Conservation (phyloP, 2,329 filamentous ascomycete species). For the Cladosporium halotolerans region DNA sequence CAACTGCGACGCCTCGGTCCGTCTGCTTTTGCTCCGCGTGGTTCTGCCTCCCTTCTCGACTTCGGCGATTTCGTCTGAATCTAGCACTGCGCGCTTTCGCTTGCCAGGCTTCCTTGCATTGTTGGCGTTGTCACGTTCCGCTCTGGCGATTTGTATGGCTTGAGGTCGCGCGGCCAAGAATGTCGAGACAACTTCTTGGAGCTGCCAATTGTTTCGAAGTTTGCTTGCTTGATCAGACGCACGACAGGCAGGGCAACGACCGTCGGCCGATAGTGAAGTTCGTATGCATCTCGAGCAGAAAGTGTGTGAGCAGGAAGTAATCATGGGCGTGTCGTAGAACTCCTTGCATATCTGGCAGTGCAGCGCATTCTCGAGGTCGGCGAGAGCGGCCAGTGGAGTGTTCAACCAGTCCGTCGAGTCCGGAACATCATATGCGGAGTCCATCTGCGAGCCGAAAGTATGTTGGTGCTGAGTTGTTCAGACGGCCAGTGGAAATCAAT, state of each 20-base stretch:
- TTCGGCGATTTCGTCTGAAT: conserved; percentile 26
- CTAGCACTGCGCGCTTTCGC: conserved; percentile 41
- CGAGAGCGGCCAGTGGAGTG: conserved; percentile 61
- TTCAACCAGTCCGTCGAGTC: conserved; percentile 82
- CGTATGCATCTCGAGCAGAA: conserved; percentile 97
- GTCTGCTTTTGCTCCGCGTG: conserved; percentile 33
- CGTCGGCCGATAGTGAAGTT: conserved; percentile 71
- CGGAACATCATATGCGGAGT: conserved; percentile 42
- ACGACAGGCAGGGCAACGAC: conserved; percentile 82
- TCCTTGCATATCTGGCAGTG: conserved; percentile 98
- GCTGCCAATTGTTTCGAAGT: conserved; percentile 73
- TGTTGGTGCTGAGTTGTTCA: no score
- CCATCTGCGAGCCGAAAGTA: conserved; percentile 3
- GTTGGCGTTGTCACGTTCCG: conserved; percentile 20
- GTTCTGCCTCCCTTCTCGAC: conserved; percentile 24
- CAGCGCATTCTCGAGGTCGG: conserved; percentile 72
- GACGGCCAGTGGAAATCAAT: no score
- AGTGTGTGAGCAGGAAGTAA: conserved; percentile 89
- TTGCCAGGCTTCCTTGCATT: conserved; percentile 38
- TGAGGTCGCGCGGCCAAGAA: conserved; percentile 62
- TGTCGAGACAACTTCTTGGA: conserved; percentile 76
- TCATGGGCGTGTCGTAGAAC: conserved; percentile 89
- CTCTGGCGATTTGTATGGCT: conserved; percentile 58
- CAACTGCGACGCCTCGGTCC: conserved; percentile 24
- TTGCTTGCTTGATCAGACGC: conserved; percentile 74